phyloP scores from a whole-genome alignment of 352 stramenopile genomes.

The Globisporangium parvum region DNA sequence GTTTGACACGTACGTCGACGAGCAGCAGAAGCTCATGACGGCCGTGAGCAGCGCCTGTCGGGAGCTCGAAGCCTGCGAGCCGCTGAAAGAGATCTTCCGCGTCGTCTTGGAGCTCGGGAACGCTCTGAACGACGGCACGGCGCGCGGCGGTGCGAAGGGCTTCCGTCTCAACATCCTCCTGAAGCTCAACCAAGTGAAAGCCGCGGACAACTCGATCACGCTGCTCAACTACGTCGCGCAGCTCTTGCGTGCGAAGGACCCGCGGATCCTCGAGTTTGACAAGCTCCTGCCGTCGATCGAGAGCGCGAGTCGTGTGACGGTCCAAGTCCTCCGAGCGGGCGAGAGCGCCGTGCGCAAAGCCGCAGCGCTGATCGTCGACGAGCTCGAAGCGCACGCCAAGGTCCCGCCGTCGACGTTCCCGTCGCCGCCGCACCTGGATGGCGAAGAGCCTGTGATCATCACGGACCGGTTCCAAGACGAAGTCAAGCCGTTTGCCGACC shows the following conservation, averaged over 20 bases:
- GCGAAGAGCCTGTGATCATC: constrained; percentile 25
- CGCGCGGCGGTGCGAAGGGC: constrained; percentile 78
- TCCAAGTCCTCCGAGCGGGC: constrained; percentile 71
- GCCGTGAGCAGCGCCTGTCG: constrained; percentile 85
- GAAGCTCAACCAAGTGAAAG: constrained; percentile 87
- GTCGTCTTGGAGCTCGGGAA: constrained; percentile 86
- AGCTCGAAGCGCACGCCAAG: constrained; percentile 68
- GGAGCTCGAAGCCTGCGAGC: constrained; percentile 84
- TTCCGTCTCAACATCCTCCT: constrained; percentile 85
- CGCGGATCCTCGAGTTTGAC: constrained; percentile 66
- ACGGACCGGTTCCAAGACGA: constrained; percentile 74
- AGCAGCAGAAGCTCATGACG: constrained; percentile 69
- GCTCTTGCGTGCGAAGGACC: constrained; percentile 59
- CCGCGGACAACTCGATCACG: constrained; percentile 76
- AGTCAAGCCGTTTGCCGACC: constrained; percentile 66
- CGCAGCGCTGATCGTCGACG: constrained; percentile 57
- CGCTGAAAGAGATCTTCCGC: constrained; percentile 84
- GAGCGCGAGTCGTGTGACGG: constrained; percentile 69
- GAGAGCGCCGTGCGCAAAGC: constrained; percentile 71
- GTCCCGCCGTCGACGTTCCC: constrained; percentile 32
- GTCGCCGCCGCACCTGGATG: constrained; percentile 17
- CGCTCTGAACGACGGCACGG: constrained; percentile 85
- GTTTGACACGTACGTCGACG: constrained; percentile 77
- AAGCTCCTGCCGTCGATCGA: constrained; percentile 67
- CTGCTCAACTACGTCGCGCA: constrained; percentile 77